These are phyloP conservation scores for Lactifluus subvellereus DNA, from an alignment of 768 basidiomycete species.

Conservation along the genomic window DNA sequence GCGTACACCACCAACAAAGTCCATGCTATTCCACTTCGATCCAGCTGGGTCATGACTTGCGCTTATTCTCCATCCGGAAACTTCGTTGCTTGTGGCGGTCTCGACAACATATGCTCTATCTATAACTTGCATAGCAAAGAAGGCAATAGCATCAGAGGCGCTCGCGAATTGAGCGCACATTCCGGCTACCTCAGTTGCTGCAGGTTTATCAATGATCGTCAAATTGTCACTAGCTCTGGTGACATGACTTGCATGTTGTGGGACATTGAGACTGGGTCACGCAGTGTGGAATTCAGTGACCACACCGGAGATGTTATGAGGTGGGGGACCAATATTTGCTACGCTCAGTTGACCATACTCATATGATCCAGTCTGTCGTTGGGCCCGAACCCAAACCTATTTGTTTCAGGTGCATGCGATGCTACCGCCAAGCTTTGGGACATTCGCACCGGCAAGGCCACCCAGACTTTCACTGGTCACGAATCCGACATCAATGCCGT, in stretches of 20 bases:
- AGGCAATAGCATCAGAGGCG: conserved; percentile 76
- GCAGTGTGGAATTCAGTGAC: conserved; percentile 98
- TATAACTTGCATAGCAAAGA: conserved; percentile 86
- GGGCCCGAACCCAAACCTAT: conserved; percentile 88
- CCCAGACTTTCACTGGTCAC: conserved; percentile 97
- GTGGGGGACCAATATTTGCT: conserved; percentile 38
- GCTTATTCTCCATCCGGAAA: conserved; percentile 96
- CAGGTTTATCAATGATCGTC: conserved; percentile 96
- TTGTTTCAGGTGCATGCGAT: conserved; percentile 99
- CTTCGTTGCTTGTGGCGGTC: conserved; percentile 96
- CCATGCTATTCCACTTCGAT: conserved; percentile 95
- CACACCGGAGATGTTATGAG: conserved; percentile 99
- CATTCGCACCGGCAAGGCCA: conserved; percentile 94
- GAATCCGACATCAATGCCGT: conserved; percentile 99
- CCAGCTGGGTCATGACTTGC: conserved; percentile 99
- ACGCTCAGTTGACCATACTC: conserved; percentile 10
- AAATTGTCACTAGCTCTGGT: conserved; percentile 96
- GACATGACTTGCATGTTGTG: conserved; percentile 99
- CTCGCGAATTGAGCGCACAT: conserved; percentile 93
- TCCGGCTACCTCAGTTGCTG: conserved; percentile 98
- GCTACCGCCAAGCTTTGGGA: conserved; percentile 99
- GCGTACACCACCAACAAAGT: conserved; percentile 99
- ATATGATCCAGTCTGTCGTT: conserved; percentile 69
- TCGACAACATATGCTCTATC: conserved; percentile 99
- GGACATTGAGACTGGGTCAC: conserved; percentile 97